Evolutionary conservation across 177 flowering plant species (phyloP).

Genomic region (Vitis hybrid): DNA sequence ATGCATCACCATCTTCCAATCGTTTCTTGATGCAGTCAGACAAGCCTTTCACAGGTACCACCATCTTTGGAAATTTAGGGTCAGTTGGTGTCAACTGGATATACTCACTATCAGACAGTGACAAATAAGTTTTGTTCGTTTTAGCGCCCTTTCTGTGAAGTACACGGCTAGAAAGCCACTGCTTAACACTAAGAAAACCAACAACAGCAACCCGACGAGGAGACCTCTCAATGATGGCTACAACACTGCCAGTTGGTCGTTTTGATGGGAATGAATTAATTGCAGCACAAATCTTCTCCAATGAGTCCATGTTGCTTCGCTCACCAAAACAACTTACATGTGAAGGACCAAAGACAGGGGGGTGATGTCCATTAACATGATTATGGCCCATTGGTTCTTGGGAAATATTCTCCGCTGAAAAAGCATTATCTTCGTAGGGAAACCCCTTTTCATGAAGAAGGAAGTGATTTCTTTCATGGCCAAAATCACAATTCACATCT

Average conservation of each 20-base stretch:
- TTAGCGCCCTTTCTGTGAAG: conserved; percentile 29
- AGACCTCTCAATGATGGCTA: conserved; percentile 70
- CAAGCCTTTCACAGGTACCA: conserved; percentile 49
- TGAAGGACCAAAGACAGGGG: conserved; percentile 15
- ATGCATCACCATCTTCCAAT: conserved; percentile 53
- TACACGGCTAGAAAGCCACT: conserved; percentile 44
- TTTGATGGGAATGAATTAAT: conserved; percentile 55
- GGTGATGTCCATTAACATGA: conserved; percentile 19
- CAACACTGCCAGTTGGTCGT: conserved; percentile 87
- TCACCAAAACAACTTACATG: conserved; percentile 18
- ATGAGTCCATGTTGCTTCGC: conserved; percentile 23
- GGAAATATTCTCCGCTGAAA: conserved; percentile 19
- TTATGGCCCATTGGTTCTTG: conserved; percentile 13
- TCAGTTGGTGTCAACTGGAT: conserved; percentile 67
- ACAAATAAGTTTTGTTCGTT: conserved; percentile 26
- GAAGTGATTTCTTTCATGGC: conserved; percentile 4
- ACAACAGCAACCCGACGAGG: conserved; percentile 65
- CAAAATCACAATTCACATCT: conserved; percentile 20
- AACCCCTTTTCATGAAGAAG: conserved; percentile 13
- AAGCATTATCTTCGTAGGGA: conserved; percentile 5
- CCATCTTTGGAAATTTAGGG: conserved; percentile 73
- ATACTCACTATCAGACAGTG: conserved; percentile 34
- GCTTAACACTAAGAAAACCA: conserved; percentile 70
- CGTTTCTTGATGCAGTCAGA: conserved; percentile 66
- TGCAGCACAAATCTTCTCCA: conserved; percentile 50